A percentile compares a stretch with the other conserved stretches of the same genome.
phyloP scores from a whole-genome alignment of 768 basidiomycete species.

The Hydnomerulius pinastri region DNA sequence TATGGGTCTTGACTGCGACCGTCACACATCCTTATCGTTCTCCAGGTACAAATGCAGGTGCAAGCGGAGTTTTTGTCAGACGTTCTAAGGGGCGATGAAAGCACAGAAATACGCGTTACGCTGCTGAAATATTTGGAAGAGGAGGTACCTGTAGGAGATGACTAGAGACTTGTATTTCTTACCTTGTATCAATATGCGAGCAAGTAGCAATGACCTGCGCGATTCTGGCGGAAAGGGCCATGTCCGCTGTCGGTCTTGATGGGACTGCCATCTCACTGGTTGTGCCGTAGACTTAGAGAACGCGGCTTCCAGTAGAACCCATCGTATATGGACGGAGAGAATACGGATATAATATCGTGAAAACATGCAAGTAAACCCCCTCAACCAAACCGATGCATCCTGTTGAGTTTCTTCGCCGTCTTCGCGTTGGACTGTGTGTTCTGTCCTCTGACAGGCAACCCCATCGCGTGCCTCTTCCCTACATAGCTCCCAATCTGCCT shows the following conservation, averaged over 20 bases:
- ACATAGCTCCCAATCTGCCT: conserved; percentile 93
- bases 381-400: conserved; percentile 62
- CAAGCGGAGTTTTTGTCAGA: conserved; percentile 89
- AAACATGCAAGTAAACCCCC: conserved; percentile 4
- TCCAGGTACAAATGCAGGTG: conserved; percentile 94
- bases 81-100: conserved; percentile 89
- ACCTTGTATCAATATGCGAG: conserved; percentile 1
- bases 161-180: conserved; percentile 48
- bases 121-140: conserved; percentile 93
- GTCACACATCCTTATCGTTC: conserved; percentile 15
- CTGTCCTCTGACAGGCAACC: conserved; percentile 92
- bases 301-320: no score
- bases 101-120: conserved; percentile 89
- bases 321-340: no score
- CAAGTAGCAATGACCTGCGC: background rate
- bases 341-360: conserved; percentile 14
- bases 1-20: conserved; percentile 6
- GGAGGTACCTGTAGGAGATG: conserved; percentile 91
- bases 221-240: no score
- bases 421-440: conserved; percentile 87
- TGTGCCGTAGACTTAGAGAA: no score
- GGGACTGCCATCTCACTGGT: no score
- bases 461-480: conserved; percentile 91
- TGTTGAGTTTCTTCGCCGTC: conserved; percentile 91
- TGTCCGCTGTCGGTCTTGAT: no score